A percentile compares a stretch with the other conserved stretches of the same genome.
Evolutionary conservation across 2,329 filamentous ascomycete species (phyloP).

Genomic region (Calonectria crousiana): DNA sequence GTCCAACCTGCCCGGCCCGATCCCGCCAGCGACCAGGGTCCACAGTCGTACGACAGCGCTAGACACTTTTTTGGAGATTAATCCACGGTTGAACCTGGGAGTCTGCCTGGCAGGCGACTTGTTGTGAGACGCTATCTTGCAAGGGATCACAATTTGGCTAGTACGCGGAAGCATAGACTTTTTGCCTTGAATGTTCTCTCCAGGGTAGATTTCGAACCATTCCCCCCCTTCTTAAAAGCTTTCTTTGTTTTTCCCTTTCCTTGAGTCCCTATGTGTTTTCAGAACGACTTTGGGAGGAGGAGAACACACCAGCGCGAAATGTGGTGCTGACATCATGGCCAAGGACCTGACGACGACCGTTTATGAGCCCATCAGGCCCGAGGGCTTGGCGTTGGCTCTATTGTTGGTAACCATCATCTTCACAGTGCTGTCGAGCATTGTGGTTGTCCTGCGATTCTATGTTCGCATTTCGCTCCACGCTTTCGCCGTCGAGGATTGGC

Average conservation of each 20-base stretch:
- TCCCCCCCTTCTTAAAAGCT: neutral
- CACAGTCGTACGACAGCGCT: neutral
- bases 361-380: conserved; percentile 31
- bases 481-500: conserved; percentile 28
- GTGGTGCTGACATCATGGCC: conserved; percentile 21
- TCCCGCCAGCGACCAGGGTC: neutral
- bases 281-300: neutral
- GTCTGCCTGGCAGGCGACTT: neutral
- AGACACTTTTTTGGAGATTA: neutral
- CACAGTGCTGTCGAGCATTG: conserved; percentile 21
- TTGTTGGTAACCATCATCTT: conserved; percentile 28
- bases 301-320: neutral
- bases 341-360: conserved; percentile 31
- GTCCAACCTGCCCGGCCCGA: neutral
- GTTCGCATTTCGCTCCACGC: neutral
- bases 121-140: neutral
- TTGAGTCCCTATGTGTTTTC: neutral
- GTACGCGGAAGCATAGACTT: neutral
- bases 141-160: neutral
- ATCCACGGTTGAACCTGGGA: neutral
- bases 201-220: neutral
- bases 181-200: neutral
- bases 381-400: conserved; percentile 31
- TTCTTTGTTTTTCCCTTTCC: neutral
- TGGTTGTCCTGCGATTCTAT: conserved; percentile 21